A percentile compares a stretch with the other conserved stretches of the same genome.
Evolutionary conservation across 495 filamentous ascomycete species (phyloP).

Genomic region (Aspergillus wentii): DNA sequence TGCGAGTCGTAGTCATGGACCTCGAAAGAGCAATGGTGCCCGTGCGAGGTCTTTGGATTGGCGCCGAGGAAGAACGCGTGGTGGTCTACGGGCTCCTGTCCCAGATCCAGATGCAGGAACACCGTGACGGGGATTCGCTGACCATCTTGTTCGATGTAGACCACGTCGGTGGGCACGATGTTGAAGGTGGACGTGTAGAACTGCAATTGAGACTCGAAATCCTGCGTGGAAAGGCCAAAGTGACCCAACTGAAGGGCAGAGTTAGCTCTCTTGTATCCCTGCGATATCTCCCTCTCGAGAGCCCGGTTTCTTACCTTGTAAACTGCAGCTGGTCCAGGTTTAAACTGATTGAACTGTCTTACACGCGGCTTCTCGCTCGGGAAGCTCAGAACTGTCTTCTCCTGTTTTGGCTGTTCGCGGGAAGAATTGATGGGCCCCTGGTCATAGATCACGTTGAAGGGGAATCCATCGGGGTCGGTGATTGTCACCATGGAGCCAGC

Average conservation of each 20-base stretch:
- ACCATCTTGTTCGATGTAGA: constrained; percentile 10
- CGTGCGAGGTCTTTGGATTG: constrained; percentile 52
- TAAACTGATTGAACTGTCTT: constrained; percentile 21
- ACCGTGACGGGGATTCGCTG: constrained; percentile 43
- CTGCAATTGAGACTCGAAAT: constrained; percentile 51
- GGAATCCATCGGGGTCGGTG: constrained; percentile 25
- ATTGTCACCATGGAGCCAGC: constrained; percentile 19
- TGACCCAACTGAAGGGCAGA: constrained; percentile 63
- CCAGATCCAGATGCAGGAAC: constrained; percentile 61
- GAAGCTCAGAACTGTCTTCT: constrained; percentile 17
- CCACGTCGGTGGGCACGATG: constrained; percentile 42
- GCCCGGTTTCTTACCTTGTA: constrained; percentile 44
- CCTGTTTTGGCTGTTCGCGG: not conserved
- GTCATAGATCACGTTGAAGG: constrained; percentile 23
- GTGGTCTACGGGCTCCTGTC: constrained; percentile 58
- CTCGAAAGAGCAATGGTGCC: constrained; percentile 69
- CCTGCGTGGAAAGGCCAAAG: constrained; percentile 58
- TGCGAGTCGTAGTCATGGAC: constrained; percentile 72
- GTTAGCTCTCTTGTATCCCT: constrained; percentile 31
- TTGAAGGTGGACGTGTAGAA: constrained; percentile 67
- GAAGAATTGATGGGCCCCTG: constrained; percentile 7
- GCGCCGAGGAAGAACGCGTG: constrained; percentile 64
- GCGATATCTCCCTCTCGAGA: not conserved
- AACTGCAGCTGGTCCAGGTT: constrained; percentile 56
- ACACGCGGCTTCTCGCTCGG: constrained; percentile 15